These are phyloP conservation scores for Hypoxylon rickii DNA, from an alignment of 495 filamentous ascomycete genomes.

Conservation along the genomic window DNA sequence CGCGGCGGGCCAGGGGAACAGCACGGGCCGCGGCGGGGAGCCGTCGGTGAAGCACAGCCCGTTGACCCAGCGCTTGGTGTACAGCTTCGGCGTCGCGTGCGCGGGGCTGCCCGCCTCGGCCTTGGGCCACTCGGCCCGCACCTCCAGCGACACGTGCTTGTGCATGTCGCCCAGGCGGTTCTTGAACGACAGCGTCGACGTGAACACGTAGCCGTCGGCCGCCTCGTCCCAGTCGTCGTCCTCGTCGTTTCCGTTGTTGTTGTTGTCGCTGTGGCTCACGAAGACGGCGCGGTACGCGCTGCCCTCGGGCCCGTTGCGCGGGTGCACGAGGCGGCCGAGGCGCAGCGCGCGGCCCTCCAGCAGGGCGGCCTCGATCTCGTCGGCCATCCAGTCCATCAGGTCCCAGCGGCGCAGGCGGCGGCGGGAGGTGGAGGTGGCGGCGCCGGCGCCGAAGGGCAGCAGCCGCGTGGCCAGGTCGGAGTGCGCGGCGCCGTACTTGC, in stretches of 20 bases:
- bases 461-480: conserved; percentile 21
- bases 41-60: conserved; percentile 35
- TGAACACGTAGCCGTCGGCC: conserved; percentile 30
- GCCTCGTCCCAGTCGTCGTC: conserved; percentile 27
- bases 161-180: conserved; percentile 11
- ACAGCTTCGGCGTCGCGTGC: conserved; percentile 23
- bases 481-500: conserved; percentile 20
- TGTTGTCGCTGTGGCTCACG: conserved; percentile 20
- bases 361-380: conserved; percentile 30
- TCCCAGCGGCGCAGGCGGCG: neutral
- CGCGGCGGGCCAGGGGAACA: conserved; percentile 39
- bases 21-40: conserved; percentile 8
- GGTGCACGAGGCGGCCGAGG: conserved; percentile 33
- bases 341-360: conserved; percentile 35
- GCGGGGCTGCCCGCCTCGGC: neutral
- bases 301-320: neutral
- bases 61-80: conserved; percentile 39
- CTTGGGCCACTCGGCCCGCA: conserved; percentile 28
- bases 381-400: conserved; percentile 30
- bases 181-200: conserved; percentile 9
- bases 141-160: conserved; percentile 41
- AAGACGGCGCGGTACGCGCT: conserved; percentile 34
- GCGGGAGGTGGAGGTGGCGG: neutral
- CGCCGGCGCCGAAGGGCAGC: neutral
- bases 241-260: conserved; percentile 22